Conservation (phyloP, 2,329 filamentous ascomycete genomes). For the Diaporthe sp. region DNA sequence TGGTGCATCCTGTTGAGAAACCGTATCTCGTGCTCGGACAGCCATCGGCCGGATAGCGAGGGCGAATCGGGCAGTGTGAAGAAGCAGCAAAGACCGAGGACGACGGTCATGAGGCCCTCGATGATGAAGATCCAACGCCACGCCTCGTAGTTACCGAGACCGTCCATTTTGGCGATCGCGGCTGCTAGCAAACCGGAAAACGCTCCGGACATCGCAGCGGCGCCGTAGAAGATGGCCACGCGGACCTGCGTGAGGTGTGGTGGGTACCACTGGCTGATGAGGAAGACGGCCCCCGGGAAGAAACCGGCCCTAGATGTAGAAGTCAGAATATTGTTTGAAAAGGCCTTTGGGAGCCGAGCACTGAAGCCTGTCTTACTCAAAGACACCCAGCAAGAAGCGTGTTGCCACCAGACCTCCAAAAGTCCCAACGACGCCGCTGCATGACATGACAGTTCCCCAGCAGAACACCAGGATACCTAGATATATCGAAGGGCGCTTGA, state of each 20-base stretch:
- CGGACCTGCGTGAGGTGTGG: conserved; percentile 63
- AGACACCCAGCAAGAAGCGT: conserved; percentile 59
- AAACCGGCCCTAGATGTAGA: conserved; percentile 52
- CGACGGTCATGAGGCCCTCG: conserved; percentile 60
- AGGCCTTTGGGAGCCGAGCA: neutral
- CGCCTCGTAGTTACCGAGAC: conserved; percentile 55
- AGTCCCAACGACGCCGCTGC: conserved; percentile 59
- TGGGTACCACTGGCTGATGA: conserved; percentile 64
- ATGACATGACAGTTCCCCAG: conserved; percentile 62
- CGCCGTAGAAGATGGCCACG: conserved; percentile 59
- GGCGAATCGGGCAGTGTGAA: conserved; percentile 62
- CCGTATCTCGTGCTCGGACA: conserved; percentile 55
- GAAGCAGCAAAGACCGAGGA: conserved; percentile 56
- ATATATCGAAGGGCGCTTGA: conserved; percentile 53
- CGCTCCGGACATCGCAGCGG: conserved; percentile 56
- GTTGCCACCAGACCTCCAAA: conserved; percentile 56
- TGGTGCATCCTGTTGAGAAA: conserved; percentile 55
- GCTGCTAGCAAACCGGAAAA: conserved; percentile 61
- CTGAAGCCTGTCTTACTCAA: conserved; percentile 49
- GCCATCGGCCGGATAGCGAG: conserved; percentile 51
- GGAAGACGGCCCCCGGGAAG: conserved; percentile 57
- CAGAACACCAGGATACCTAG: conserved; percentile 55
- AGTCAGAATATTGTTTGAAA: neutral
- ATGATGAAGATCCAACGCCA: conserved; percentile 71
- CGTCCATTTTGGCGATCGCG: conserved; percentile 60